Evolutionary conservation across 495 filamentous ascomycete genomes (phyloP).

Genomic region (Podospora pseudoanserina): DNA sequence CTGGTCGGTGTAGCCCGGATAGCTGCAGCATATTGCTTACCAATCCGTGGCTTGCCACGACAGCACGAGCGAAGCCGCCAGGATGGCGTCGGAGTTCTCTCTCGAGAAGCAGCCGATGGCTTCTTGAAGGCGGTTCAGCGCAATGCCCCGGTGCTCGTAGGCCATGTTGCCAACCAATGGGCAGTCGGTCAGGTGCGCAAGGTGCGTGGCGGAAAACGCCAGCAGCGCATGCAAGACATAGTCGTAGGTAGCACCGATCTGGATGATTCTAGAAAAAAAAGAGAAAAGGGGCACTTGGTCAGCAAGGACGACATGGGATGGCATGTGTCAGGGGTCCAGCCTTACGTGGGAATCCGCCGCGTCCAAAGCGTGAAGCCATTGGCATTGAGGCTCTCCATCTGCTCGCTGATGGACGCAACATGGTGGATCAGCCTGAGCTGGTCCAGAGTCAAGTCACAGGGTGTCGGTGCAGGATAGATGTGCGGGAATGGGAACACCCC

Average conservation of each 20-base stretch:
- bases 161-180: conserved; percentile 78
- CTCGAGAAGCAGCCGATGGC: conserved; percentile 81
- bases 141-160: conserved; percentile 78
- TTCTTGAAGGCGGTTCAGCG: conserved; percentile 81
- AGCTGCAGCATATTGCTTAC: conserved; percentile 56
- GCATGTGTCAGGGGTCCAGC: conserved; percentile 7
- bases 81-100: conserved; percentile 83
- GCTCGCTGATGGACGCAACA: conserved; percentile 77
- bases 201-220: conserved; percentile 84
- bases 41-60: conserved; percentile 97
- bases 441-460: conserved; percentile 62
- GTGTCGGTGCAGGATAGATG: conserved; percentile 63
- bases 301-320: conserved; percentile 20
- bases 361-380: conserved; percentile 87
- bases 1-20: conserved; percentile 25
- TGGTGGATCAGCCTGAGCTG: conserved; percentile 90
- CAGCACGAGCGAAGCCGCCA: conserved; percentile 86
- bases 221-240: conserved; percentile 94
- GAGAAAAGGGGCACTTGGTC: conserved; percentile 15
- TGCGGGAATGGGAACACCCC: conserved; percentile 83
- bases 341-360: conserved; percentile 86
- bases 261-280: conserved; percentile 64
- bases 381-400: conserved; percentile 71
- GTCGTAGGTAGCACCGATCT: conserved; percentile 70
- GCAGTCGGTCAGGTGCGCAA: conserved; percentile 81